Evolutionary conservation across 345 rosid species (phyloP), one percentile per base, ranked within the genome.

Genomic region (Garcia nutans): DNA sequence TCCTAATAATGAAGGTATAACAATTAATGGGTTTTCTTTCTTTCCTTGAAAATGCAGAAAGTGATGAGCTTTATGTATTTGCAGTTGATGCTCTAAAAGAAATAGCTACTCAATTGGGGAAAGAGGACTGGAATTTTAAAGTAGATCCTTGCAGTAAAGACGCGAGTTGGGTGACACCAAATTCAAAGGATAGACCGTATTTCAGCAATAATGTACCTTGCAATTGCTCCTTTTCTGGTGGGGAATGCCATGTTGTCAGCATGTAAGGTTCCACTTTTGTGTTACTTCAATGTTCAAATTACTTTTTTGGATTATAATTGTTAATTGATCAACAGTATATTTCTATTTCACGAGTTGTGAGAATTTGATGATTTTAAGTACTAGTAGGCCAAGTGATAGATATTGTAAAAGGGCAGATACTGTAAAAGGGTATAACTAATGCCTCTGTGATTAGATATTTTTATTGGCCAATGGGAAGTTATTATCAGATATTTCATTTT

Each of bases 31-130:
- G 17, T 11, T 13, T 42, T 67, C 54, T 67, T 33, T 11, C 31
- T 26, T 44, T 13, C 69, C 12, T 31, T 3, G 1, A 3, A n/a
- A 66, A 12, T 66, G 41, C 42, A 66, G 3, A 42, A 66, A 66
- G 54, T 67, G 54, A 67, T 31, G 9, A 67, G 31, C 70, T 76
- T 47, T 47, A 10, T 10, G 1, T 9, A 2, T 49, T 6, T 73
- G 59, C 59, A 73, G 76, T 7, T 59, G 49, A 12, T 15, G 68
- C 68, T 19, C 7, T 73, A 2, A 55, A 4, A 28, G 76, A 73
- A 45, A 41, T 73, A 11, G 76, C 68, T 26, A 52, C 28, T 17
- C 76, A 73, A 62, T 26, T 73, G 58, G 68, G 68, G 15, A 73
- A 73, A 24, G 47, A 28, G 23, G 76, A 49, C 24, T 73, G 68